phyloP scores from a whole-genome alignment of 108 stramenopile genomes.

The Nitzschia palea region DNA sequence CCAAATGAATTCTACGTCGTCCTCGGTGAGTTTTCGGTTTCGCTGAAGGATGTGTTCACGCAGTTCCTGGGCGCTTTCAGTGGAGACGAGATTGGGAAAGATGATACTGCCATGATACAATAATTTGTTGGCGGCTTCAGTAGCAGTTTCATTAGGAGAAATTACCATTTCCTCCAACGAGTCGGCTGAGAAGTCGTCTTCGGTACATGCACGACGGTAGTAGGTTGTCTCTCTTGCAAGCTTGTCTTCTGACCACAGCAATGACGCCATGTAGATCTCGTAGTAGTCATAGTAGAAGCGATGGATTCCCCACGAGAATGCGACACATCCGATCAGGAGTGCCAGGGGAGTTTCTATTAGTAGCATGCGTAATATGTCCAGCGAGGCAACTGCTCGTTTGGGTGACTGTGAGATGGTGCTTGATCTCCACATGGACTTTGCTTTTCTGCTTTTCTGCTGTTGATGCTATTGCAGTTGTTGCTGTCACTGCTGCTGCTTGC shows the following conservation, averaged over 20 bases:
- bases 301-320: no score
- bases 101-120: slow-evolving; percentile 21
- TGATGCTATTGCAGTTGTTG: no score
- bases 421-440: no score
- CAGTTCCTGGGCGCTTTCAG: neutral
- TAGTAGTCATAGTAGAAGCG: no score
- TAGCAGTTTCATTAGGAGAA: neutral
- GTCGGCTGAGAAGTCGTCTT: slow-evolving; percentile 11
- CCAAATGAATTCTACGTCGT: neutral
- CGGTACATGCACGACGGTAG: slow-evolving; percentile 2
- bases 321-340: no score
- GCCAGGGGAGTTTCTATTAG: no score
- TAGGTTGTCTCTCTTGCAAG: slow-evolving; percentile 16
- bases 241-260: no score
- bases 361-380: no score
- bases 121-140: neutral
- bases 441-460: neutral
- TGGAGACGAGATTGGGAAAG: slow-evolving; percentile 7
- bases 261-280: no score
- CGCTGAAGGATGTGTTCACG: slow-evolving; percentile 15
- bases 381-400: no score
- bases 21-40: neutral
- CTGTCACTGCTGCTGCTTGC: no score
- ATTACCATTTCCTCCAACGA: slow-evolving; percentile 16
- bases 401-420: no score